Base-by-base conservation (phyloP, 2,329 filamentous ascomycete species). In the Verticillium nubilum region DNA sequence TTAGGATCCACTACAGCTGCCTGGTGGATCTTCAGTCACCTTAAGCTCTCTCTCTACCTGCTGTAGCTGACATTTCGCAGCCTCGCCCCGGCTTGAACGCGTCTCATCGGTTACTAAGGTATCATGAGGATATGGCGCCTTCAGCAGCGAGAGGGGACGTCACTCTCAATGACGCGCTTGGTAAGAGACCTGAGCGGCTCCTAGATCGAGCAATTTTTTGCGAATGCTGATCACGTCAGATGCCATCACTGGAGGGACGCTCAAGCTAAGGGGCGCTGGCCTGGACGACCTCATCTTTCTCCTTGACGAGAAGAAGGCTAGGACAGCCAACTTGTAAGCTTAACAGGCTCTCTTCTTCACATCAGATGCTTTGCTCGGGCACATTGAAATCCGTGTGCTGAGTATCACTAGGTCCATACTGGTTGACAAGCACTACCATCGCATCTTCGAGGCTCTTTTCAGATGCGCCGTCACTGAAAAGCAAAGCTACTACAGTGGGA, bases 371-470 rank as follows among this genome's bases (percentile, higher is more conserved):
- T 23, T 27, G 33, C 37, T 25, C 23, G 19, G 31, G 23, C 37
- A 26, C 28, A 5, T 3, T 26, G 56, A 6, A 52, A 42, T 17
- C 13, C 26, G 27, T n/a, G 12, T 56, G 17, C 17, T 58, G 25
- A 50, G 29, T 19, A 62, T 59, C 60, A 52, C 29, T 59, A 68
- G 68, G 37, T 62, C 71, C 29, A 67, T 73, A 13, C 77, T 97
- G 33, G 83, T 82, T 53, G 91, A 96, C 69, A 90, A 89, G 69
- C 83, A 84, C n/a, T 96, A 90, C 65, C 89, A 95, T 68, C 83
- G 84, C 61, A 86, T 97, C 52, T 91, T 91, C 66, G 92, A 97
- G 68, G 83, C 85, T 1, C 77, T 98, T 2, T 97, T 97, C 69
- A 81, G 83, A 58, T 88, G 82, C 68, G 83, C 83, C 1, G 72